These are phyloP conservation scores for Botrytis deweyae DNA, from an alignment of 2,329 filamentous ascomycete genomes.

Conservation along the genomic window DNA sequence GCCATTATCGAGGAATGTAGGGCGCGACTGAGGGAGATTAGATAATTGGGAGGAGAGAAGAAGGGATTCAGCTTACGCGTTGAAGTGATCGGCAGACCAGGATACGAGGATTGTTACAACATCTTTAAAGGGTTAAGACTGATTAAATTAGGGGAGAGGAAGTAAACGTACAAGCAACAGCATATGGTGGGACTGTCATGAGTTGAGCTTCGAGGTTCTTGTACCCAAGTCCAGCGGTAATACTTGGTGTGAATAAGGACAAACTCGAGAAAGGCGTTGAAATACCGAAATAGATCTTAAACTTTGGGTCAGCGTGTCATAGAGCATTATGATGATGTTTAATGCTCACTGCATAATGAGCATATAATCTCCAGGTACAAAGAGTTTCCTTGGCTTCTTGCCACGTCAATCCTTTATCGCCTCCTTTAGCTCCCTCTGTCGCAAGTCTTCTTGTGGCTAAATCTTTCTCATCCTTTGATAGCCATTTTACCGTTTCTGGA, in stretches of 20 bases:
- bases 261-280: slow-evolving; percentile 58
- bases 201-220: slow-evolving; percentile 60
- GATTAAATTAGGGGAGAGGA: not conserved
- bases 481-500: slow-evolving; percentile 48
- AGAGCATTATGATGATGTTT: not conserved
- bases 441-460: slow-evolving; percentile 45
- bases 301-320: not conserved
- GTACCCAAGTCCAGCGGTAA: slow-evolving; percentile 57
- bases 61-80: slow-evolving; percentile 41
- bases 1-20: slow-evolving; percentile 51
- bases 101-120: slow-evolving; percentile 50
- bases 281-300: slow-evolving; percentile 50
- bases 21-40: slow-evolving; percentile 41
- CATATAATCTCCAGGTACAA: slow-evolving; percentile 51
- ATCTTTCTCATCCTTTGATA: slow-evolving; percentile 46
- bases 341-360: slow-evolving; percentile 49
- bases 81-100: slow-evolving; percentile 63
- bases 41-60: not conserved
- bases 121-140: slow-evolving; percentile 25
- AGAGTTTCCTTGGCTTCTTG: slow-evolving; percentile 48
- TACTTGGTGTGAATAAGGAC: slow-evolving; percentile 62
- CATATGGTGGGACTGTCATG: slow-evolving; percentile 66
- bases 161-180: slow-evolving; percentile 50
- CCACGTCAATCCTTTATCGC: slow-evolving; percentile 48
- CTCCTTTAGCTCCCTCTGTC: slow-evolving; percentile 45